Conservation (phyloP, 306 rosid genomes). For the Trifolium fragiferum region DNA sequence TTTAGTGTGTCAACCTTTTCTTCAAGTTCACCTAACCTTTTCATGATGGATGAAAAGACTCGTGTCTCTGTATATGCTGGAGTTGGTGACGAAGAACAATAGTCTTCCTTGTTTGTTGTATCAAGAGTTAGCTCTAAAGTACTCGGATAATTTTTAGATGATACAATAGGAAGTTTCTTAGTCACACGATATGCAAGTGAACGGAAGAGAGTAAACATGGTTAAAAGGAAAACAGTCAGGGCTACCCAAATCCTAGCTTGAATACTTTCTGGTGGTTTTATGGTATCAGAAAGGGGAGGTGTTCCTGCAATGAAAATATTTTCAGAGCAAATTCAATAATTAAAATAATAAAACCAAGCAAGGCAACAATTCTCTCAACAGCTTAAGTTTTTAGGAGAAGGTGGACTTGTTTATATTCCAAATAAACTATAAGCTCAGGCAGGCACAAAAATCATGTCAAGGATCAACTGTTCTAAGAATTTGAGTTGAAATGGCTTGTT, state of each 20-base stretch:
- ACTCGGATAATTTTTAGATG: slow-evolving; percentile 47
- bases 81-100: slow-evolving; percentile 51
- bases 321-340: slow-evolving; percentile 14
- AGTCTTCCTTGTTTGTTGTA: slow-evolving; percentile 49
- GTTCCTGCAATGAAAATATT: slow-evolving; percentile 59
- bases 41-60: slow-evolving; percentile 63
- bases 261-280: slow-evolving; percentile 57
- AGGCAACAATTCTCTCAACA: slow-evolving; percentile 26
- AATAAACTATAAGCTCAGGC: slow-evolving; percentile 11
- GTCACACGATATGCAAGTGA: slow-evolving; percentile 54
- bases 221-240: slow-evolving; percentile 69
- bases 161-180: slow-evolving; percentile 53
- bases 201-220: slow-evolving; percentile 55
- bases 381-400: slow-evolving; percentile 15
- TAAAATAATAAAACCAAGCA: slow-evolving; percentile 27
- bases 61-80: slow-evolving; percentile 49
- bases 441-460: slow-evolving; percentile 8
- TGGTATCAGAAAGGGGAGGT: slow-evolving; percentile 47
- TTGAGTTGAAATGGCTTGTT: slow-evolving; percentile 7
- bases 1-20: slow-evolving; percentile 80
- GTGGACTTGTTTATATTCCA: slow-evolving; percentile 13
- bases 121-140: slow-evolving; percentile 43
- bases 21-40: slow-evolving; percentile 84
- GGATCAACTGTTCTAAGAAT: slow-evolving; percentile 16
- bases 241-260: slow-evolving; percentile 58